Base-by-base conservation (phyloP, 2,329 filamentous ascomycete genomes). In the Alternaria sp. region DNA sequence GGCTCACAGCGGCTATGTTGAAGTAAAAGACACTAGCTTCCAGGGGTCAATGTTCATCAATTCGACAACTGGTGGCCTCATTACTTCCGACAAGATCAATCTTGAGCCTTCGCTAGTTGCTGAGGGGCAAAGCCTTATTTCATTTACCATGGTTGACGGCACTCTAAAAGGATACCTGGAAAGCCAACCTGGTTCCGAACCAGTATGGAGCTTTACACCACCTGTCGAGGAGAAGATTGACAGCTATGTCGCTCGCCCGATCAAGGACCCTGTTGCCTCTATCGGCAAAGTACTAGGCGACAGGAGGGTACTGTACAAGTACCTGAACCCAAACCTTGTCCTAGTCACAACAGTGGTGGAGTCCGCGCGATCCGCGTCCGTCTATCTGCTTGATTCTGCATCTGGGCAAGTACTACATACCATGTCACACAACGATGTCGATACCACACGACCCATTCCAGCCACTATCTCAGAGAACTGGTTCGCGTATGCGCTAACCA, bases 281-380 rank as follows among this genome's bases (percentile, higher is more conserved):
- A 97, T 99, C 71, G 96, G 96, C 10, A 93, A 93, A 62, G 96
- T 98, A 2, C 87, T 99, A 21, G 94, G 93, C 25, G 91, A 99
- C 74, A 89, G 96, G 46, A 90, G 90, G n/a, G 96, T 99, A 51
- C 87, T 95, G 67, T 99, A 99, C 88, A 99, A 99, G 82, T 98
- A 98, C 77, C 83, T 99, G 44, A 97, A 96, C 81, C 89, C 92
- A 0, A 97, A 97, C 80, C 87, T 93, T 7, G 85, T 93, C 3
- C 86, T 98, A 1, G 85, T 97, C 49, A 92, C 91, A 2, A 85
- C 92, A 1, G 82, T 89, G 3, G 85, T 90, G 32, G 86, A 90
- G 21, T 82, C 83, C 11, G 74, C 85, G 3, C 85, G 83, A 4
- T 85, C 85, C 1, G 88, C 93, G 8, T 90, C 89, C 0, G 85